Conservation (phyloP, 2,329 filamentous ascomycete genomes). For the Trichoderma brevicompactum region DNA sequence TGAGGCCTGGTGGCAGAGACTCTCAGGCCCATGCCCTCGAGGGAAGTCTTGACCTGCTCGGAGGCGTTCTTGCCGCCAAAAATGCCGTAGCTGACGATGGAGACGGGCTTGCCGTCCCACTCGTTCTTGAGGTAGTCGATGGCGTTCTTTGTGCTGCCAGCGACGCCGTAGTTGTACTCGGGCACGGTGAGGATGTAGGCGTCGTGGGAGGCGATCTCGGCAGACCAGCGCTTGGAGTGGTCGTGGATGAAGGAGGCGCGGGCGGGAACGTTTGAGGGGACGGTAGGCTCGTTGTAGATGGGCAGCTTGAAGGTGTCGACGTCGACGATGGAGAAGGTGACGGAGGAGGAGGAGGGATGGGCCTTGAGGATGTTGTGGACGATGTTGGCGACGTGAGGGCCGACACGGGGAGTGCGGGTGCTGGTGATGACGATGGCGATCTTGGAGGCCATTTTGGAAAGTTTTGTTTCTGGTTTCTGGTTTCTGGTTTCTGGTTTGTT, state of each 20-base stretch:
- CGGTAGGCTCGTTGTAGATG: conserved; percentile 47
- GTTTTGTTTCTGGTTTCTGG: no score
- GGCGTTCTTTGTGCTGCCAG: conserved; percentile 61
- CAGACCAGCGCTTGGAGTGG: conserved; percentile 48
- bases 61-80: conserved; percentile 41
- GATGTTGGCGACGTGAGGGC: conserved; percentile 17
- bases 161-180: conserved; percentile 60
- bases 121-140: conserved; percentile 63
- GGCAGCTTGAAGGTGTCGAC: conserved; percentile 48
- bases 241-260: conserved; percentile 42
- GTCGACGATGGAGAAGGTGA: conserved; percentile 40
- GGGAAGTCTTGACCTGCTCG: conserved; percentile 14
- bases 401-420: conserved; percentile 24
- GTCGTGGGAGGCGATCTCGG: conserved; percentile 47
- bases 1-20: conserved; percentile 19
- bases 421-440: conserved; percentile 28
- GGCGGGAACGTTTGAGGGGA: conserved; percentile 44
- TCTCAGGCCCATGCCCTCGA: conserved; percentile 6
- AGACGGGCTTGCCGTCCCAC: conserved; percentile 58
- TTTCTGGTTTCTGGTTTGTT: no score
- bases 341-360: not conserved
- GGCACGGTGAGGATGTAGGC: conserved; percentile 52
- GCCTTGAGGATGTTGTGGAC: conserved; percentile 2
- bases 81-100: conserved; percentile 59
- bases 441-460: conserved; percentile 11